Conservation (phyloP, 345 rosid genomes). For the Cardamine chenopodiifolia region DNA sequence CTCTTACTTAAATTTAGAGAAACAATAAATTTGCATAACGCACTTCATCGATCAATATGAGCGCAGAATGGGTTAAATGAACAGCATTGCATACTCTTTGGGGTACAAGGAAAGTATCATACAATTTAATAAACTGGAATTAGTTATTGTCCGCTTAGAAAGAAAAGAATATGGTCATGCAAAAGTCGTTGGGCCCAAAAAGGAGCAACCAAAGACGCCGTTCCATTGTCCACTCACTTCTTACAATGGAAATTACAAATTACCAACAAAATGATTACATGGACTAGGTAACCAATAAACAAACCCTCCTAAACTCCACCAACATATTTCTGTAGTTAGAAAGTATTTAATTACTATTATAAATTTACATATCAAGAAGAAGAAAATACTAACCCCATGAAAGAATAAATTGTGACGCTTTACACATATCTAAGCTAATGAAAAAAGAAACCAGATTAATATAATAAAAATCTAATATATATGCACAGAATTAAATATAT, state of each 20-base stretch:
- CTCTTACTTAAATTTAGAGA: neutral
- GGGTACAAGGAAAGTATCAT: neutral
- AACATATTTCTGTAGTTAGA: neutral
- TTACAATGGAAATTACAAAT: neutral
- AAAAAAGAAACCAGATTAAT: neutral
- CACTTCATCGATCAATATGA: neutral
- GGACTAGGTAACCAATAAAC: neutral
- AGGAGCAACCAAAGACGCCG: neutral
- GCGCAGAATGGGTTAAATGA: neutral
- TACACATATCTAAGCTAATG: constrained; percentile 6
- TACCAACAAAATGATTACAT: neutral
- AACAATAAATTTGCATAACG: neutral
- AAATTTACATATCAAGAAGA: neutral
- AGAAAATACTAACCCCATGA: neutral
- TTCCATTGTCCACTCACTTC: neutral
- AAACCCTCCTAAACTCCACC: no score
- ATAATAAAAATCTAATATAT: constrained; percentile 17
- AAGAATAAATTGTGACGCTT: neutral
- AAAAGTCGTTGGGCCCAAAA: constrained; percentile 4
- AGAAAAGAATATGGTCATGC: neutral
- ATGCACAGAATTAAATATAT: neutral
- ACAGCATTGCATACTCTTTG: neutral
- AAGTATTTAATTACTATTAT: neutral
- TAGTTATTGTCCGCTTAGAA: no score
- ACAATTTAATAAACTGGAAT: no score